Conservation (phyloP, 2,329 filamentous ascomycete genomes). For the Ceratocystis smalleyi region DNA sequence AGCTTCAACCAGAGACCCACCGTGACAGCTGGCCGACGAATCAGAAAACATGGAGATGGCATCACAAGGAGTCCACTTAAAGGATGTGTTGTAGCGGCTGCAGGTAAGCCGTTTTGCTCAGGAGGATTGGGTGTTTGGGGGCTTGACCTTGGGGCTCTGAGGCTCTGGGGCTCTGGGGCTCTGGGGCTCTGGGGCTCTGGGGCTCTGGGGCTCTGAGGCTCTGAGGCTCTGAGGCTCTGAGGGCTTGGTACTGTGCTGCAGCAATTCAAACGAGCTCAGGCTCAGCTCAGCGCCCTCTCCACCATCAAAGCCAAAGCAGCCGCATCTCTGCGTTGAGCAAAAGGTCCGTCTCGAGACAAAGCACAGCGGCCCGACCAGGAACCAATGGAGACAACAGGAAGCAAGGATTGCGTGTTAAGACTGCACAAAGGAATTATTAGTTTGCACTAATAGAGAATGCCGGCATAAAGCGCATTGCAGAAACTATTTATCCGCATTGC, state of each 20-base stretch:
- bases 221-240: too few relatives aligned
- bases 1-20: constrained; percentile 6
- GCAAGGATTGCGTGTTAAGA: background rate
- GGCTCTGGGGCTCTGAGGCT: too few relatives aligned
- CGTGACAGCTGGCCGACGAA: constrained; percentile 12
- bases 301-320: too few relatives aligned
- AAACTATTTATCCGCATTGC: too few relatives aligned
- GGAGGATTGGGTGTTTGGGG: background rate
- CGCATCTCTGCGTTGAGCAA: background rate
- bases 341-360: background rate
- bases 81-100: background rate
- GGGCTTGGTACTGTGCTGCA: too few relatives aligned
- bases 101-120: background rate
- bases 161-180: too few relatives aligned
- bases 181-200: too few relatives aligned
- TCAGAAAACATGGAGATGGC: constrained; percentile 12
- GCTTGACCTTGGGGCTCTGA: background rate
- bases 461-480: too few relatives aligned
- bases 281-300: too few relatives aligned
- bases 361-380: background rate
- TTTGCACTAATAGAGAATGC: background rate
- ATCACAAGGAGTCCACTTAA: constrained; percentile 11
- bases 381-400: background rate
- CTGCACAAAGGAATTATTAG: background rate
- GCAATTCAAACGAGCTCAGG: too few relatives aligned